A percentile compares a stretch with the other conserved stretches of the same genome.
These are phyloP conservation scores for Botrytis byssoidea DNA, from an alignment of 2,329 filamentous ascomycete species.

Conservation along the genomic window DNA sequence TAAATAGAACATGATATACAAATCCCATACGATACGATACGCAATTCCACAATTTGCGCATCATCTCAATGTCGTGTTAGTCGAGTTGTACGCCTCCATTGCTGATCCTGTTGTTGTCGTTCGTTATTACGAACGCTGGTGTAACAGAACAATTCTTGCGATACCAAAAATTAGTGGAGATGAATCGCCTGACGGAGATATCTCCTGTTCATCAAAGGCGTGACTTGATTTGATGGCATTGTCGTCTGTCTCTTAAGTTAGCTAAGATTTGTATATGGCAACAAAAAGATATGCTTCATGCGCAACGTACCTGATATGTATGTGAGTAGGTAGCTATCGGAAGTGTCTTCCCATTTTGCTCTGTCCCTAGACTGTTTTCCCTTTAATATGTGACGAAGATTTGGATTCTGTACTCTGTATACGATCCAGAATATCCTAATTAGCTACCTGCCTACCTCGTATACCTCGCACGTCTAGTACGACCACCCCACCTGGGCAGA, in stretches of 20 bases:
- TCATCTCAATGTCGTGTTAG: neutral
- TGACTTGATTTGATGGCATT: neutral
- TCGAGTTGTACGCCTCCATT: neutral
- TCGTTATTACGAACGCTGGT: neutral
- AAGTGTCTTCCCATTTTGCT: neutral
- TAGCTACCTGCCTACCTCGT: neutral
- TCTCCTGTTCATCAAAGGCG: neutral
- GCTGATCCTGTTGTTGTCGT: neutral
- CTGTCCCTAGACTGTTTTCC: neutral
- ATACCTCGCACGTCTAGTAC: neutral
- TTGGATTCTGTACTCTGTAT: neutral
- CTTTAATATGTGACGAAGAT: neutral
- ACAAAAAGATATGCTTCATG: neutral
- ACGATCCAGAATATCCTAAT: neutral
- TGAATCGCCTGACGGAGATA: neutral
- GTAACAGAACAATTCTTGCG: neutral
- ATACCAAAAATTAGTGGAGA: neutral
- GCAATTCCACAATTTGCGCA: neutral
- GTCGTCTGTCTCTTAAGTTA: neutral
- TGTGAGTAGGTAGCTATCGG: neutral
- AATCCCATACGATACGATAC: neutral
- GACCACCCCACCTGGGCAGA: neutral
- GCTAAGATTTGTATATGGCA: neutral
- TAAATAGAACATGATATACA: neutral
- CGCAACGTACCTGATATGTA: neutral